Conservation (phyloP, 768 basidiomycete genomes). For the Podaxis mareebaensis region DNA sequence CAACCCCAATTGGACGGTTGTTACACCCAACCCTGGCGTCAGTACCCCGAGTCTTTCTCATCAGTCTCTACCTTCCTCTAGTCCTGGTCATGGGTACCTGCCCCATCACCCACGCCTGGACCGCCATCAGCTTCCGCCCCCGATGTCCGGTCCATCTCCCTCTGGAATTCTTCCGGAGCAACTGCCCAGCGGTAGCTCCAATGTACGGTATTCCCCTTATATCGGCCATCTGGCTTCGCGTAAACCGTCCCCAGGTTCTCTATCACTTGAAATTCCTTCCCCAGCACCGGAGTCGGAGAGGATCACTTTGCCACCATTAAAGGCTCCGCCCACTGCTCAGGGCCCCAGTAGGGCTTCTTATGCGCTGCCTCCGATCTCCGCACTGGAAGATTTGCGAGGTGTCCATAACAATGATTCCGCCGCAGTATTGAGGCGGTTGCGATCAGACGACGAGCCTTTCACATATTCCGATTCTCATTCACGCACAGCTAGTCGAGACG, state of each 20-base stretch:
- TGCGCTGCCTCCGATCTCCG: conserved; percentile 68
- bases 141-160: background rate
- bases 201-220: conserved; percentile 30
- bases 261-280: conserved; percentile 36
- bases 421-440: conserved; percentile 65
- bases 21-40: conserved; percentile 35
- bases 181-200: background rate
- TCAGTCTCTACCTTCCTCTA: conserved; percentile 19
- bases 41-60: conserved; percentile 21
- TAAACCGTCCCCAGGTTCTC: conserved; percentile 24
- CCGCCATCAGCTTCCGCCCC: conserved; percentile 13
- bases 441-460: conserved; percentile 46
- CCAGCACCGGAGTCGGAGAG: conserved; percentile 30
- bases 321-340: conserved; percentile 27
- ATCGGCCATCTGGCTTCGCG: conserved; percentile 21
- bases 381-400: conserved; percentile 63
- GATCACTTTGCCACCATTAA: conserved; percentile 44
- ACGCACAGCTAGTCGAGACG: conserved; percentile 24
- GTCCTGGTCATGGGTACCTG: conserved; percentile 10
- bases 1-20: conserved; percentile 47
- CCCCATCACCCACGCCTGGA: conserved; percentile 15
- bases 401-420: conserved; percentile 56
- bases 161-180: conserved; percentile 1
- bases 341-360: conserved; percentile 39
- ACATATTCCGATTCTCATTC: conserved; percentile 20